Base-by-base conservation (phyloP, 495 filamentous ascomycete species). In the Astrocystis sublimbata region DNA sequence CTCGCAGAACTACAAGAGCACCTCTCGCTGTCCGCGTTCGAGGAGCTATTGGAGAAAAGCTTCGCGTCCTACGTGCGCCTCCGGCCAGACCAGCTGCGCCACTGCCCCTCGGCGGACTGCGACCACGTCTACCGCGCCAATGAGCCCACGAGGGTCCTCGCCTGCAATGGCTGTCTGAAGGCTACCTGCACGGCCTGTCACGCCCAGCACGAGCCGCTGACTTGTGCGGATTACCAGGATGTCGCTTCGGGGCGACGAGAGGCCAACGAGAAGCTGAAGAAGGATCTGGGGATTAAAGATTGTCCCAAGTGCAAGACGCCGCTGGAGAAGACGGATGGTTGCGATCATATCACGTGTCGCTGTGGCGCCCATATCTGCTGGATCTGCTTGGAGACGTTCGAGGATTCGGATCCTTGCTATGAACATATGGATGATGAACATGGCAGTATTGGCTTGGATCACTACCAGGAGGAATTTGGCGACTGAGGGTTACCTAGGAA, bases 361-460 rank as follows among this genome's bases (percentile, higher is more conserved):
- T 83, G 80, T 69, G 71, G 76, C 10, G 71, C 70, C 0, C 68
- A 81, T 30, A 83, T 83, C 67, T 83, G 82, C 64, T 84, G 81
- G 58, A 76, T 75, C 10, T 84, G 81, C 61, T 40, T 65, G 40
- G 21, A 28, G 23, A 40, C 21, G 3, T 70, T 70, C 23, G 31
- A 23, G 0, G 9, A 0, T 24, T 17, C 35, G 1, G 10, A 2
- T 1, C 6, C 3, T 33, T 68, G 65, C 51, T 70, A 70, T 46
- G 10, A 10, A 0, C 65, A 70, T 21, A 53, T 53, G 50, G n/a
- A n/a, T n/a, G n/a, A 13, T 19, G 50, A 23, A 36, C 50, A 36
- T 9, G 33, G 28, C 3, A 31, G 17, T 6, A 52, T 36, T 52
- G 49, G 49, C 49, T 36, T 52, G 9, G 49, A 12, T 0, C 17